Evolutionary conservation across 352 stramenopile genomes (phyloP), one percentile per base, ranked within the genome.

Genomic region (Pythium guiyangense): DNA sequence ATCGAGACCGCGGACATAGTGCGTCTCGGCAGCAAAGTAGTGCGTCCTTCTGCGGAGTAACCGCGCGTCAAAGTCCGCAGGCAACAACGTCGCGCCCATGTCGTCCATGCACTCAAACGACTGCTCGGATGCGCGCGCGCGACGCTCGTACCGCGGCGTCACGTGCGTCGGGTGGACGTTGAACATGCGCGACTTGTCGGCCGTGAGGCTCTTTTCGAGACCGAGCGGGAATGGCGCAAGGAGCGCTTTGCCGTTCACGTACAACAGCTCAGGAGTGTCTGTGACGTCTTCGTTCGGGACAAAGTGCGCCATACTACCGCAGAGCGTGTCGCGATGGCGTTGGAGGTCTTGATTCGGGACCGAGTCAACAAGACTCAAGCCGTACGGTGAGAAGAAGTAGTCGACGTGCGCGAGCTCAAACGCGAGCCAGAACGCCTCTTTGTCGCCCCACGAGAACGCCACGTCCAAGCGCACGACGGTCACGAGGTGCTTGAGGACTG

Each of bases 311-410:
- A 77, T 67, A 26, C 66, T 75, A 11, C 71, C 71, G 53, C 71
- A 80, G 0, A 75, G 48, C 20, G 71, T 72, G 37, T 77, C 60
- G 2, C 67, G 61, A 42, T 84, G 74, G 0, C 54, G 54, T 31
- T 66, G 6, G 48, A 81, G 49, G 44, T 84, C 71, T 2, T 60
- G n/a, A 29, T 77, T 73, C 10, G 65, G 63, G 2, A 3, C 31
- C 31, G 31, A 9, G 54, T 60, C 17, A 64, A 79, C n/a, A 69
- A 59, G 8, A 77, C 29, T 3, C 69, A 65, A n/a, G 58, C 71
- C 71, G 62, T 65, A 84, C 0, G 72, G 71, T 8, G 74, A 84
- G 57, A 84, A 84, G 51, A 70, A 82, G 35, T 84, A 84, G 0
- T 64, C 34, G 35, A 62, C 49, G 25, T 81, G 74, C 14, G 74